Evolutionary conservation across 78 protist genomes (phyloP).

Genomic region (Cavenderia fasciculata): DNA sequence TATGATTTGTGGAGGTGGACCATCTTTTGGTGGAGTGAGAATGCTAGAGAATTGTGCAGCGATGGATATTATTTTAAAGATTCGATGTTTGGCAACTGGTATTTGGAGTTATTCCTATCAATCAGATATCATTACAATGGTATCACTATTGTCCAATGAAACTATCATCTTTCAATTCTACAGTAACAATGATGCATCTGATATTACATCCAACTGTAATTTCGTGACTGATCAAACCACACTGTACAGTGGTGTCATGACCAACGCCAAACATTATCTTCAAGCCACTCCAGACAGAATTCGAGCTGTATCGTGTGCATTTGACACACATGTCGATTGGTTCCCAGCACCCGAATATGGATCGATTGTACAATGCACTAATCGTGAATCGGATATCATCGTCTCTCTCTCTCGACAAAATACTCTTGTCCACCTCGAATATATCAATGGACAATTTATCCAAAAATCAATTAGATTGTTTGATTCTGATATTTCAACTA

Average conservation of each 20-base stretch:
- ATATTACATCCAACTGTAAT: neutral
- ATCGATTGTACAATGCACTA: neutral
- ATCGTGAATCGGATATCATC: neutral
- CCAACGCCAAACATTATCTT: neutral
- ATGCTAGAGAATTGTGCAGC: no score
- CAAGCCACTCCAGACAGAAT: neutral
- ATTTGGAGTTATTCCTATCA: conserved; percentile 9
- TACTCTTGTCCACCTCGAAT: neutral
- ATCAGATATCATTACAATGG: neutral
- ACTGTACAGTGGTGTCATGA: neutral
- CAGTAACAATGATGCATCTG: no score
- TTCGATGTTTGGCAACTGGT: neutral
- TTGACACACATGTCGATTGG: neutral
- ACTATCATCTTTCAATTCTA: no score
- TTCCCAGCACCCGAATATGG: neutral
- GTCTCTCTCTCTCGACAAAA: neutral
- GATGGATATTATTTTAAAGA: neutral
- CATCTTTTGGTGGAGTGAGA: no score
- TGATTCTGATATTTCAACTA: neutral
- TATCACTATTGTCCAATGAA: neutral
- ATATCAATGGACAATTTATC: neutral
- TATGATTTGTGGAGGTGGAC: no score
- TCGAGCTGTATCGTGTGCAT: neutral
- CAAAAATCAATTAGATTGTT: neutral
- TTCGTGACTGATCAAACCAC: neutral